These are phyloP conservation scores for Picocystis salinarum DNA, from an alignment of 139 green algal genomes.

Conservation along the genomic window DNA sequence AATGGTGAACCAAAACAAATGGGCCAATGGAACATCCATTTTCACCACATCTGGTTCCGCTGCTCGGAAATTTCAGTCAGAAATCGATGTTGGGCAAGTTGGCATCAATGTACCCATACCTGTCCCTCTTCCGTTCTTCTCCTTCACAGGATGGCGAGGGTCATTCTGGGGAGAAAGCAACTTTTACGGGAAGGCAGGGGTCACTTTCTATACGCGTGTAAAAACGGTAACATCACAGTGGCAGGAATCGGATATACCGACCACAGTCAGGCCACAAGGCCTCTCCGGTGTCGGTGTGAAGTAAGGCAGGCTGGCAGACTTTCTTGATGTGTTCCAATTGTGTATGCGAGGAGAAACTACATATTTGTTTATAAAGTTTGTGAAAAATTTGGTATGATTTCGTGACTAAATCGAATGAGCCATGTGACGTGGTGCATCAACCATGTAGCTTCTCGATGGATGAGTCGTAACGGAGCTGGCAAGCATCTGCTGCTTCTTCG, in stretches of 20 bases:
- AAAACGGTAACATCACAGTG: constrained; percentile 89
- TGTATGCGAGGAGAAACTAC: too few relatives aligned
- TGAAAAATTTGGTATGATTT: too few relatives aligned
- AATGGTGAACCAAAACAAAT: constrained; percentile 69
- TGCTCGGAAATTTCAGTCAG: constrained; percentile 62
- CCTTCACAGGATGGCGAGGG: constrained; percentile 82
- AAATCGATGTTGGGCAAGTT: constrained; percentile 53
- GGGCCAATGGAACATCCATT: constrained; percentile 85
- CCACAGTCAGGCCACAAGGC: too few relatives aligned
- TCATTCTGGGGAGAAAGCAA: constrained; percentile 64
- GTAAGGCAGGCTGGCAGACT: too few relatives aligned
- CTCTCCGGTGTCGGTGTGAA: too few relatives aligned
- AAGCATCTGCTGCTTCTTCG: constrained; percentile 27
- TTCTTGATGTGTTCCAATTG: too few relatives aligned
- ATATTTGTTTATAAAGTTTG: too few relatives aligned
- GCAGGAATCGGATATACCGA: constrained; percentile 18
- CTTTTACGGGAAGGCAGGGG: constrained; percentile 71
- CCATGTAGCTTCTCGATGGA: too few relatives aligned
- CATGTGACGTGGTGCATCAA: too few relatives aligned
- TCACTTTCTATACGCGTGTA: constrained; percentile 82
- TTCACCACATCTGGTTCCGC: constrained; percentile 69
- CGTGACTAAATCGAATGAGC: too few relatives aligned
- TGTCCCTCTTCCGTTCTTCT: constrained; percentile 88
- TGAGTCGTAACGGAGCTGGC: too few relatives aligned
- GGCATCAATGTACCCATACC: constrained; percentile 95